A percentile compares a stretch with the other conserved stretches of the same genome.
phyloP scores from a whole-genome alignment of 306 rosid species.

The Fagus sylvatica region DNA sequence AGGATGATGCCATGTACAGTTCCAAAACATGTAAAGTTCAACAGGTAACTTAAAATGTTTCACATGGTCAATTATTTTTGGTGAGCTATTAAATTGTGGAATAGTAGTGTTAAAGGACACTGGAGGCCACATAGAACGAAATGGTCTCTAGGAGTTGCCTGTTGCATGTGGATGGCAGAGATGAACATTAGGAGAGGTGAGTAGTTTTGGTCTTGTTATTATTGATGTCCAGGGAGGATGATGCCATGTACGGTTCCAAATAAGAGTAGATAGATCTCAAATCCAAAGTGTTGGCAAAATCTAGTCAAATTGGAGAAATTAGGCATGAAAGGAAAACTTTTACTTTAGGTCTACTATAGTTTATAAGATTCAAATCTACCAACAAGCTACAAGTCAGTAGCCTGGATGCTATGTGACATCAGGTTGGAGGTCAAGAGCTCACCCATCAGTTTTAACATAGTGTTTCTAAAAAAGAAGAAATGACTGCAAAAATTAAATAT shows the following conservation, averaged over 20 bases:
- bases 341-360: neutral
- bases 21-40: neutral
- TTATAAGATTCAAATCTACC: neutral
- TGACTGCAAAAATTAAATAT: neutral
- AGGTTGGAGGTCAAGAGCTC: neutral
- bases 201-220: too few species aligned
- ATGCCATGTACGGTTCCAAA: neutral
- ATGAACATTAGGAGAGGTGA: too few species aligned
- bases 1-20: neutral
- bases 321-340: neutral
- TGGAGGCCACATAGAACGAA: too few species aligned
- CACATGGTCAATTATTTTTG: too few species aligned
- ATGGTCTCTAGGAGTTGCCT: too few species aligned
- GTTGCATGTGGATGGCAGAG: too few species aligned
- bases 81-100: too few species aligned
- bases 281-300: neutral
- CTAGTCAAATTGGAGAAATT: neutral
- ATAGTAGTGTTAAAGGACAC: too few species aligned
- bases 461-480: neutral
- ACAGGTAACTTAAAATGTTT: too few species aligned
- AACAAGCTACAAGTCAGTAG: neutral
- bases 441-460: neutral
- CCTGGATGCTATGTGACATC: neutral
- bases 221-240: neutral
- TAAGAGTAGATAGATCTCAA: neutral